A percentile compares a stretch with the other conserved stretches of the same genome.
These are phyloP conservation scores for Aspergillus clavatus DNA, from an alignment of 2,329 filamentous ascomycete genomes.

Conservation along the genomic window DNA sequence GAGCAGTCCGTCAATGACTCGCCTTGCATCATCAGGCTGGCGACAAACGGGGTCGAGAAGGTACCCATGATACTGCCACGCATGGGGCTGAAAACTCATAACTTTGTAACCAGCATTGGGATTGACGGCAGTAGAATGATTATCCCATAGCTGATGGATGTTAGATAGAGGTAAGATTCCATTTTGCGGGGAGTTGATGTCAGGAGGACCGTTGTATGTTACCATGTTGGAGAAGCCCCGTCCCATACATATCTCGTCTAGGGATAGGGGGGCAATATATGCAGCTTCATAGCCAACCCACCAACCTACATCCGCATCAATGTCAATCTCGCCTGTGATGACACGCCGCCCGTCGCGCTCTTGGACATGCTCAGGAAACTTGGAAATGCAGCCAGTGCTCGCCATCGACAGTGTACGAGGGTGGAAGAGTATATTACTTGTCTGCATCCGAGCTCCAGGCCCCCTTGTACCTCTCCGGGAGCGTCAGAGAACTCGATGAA, in stretches of 20 bases:
- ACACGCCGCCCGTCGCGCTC: slow-evolving; percentile 1
- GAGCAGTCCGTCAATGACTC: slow-evolving; percentile 10
- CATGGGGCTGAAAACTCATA: background rate
- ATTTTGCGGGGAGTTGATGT: slow-evolving; percentile 11
- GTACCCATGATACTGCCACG: background rate
- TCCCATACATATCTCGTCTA: background rate
- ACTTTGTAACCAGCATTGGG: slow-evolving; percentile 9
- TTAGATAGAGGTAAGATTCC: slow-evolving; percentile 4
- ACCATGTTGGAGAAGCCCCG: background rate
- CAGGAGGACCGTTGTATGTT: background rate
- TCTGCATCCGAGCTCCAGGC: background rate
- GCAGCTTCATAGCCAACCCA: slow-evolving; percentile 6
- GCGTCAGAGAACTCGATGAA: no score
- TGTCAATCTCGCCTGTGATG: slow-evolving; percentile 5
- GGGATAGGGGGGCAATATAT: slow-evolving; percentile 6
- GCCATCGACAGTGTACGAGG: background rate
- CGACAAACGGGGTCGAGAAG: slow-evolving; percentile 7
- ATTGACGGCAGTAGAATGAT: slow-evolving; percentile 11
- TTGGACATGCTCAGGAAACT: background rate
- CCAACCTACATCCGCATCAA: background rate
- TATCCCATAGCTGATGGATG: slow-evolving; percentile 10
- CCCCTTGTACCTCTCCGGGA: no score
- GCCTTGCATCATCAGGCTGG: slow-evolving; percentile 3
- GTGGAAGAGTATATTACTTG: background rate
- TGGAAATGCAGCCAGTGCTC: background rate